Base-by-base conservation (phyloP, 257 asterid species). In the Capsicum chinense region DNA sequence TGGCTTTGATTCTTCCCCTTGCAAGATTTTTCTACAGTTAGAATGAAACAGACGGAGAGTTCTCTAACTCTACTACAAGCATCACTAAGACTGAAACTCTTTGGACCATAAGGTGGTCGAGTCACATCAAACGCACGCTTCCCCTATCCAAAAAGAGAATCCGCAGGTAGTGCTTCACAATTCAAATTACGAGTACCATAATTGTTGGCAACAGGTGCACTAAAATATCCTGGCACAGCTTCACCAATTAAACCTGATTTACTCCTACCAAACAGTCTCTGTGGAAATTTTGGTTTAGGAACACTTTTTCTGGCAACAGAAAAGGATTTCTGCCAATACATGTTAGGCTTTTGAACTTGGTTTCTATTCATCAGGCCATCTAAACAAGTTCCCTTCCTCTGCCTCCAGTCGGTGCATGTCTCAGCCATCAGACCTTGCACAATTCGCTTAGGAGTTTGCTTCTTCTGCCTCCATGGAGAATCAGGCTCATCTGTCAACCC, bases 1-100 rank as follows among this genome's bases (percentile, higher is more conserved):
- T 1, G 86, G 80, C 81, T 91, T 86, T 44, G 92, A 85, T 88
- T 95, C 99, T 86, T 93, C 94, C 69, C 90, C 90, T 79, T 90
- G 99, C 91, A 95, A 86, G 88, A 93, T 85, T 86, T 94, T 95
- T 89, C 98, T 90, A 83, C 88, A 91, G 37, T 86, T 81, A 56
- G 88, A 86, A 62, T 93, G 91, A 11, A 54, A 54, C 57, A 10
- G 57, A 54, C 57, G 92, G 5, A 94, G 96, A 19, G 92, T 90
- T 93, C 48, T 44, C 48, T 44, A 44, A 5, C 48, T 44, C 7
- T 44, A 44, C 48, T 44, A 42, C 48, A 6, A 58, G 90, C 92
- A 89, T 94, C 98, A 67, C 91, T 90, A 39, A 64, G 83, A 48
- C 89, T 85, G 17, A 92, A 91, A 86, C 86, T 84, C 19, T 82